A percentile compares a stretch with the other conserved stretches of the same genome.
These are phyloP conservation scores for Protomyces gravidus DNA, from an alignment of 1,139 yeast species.

Conservation along the genomic window DNA sequence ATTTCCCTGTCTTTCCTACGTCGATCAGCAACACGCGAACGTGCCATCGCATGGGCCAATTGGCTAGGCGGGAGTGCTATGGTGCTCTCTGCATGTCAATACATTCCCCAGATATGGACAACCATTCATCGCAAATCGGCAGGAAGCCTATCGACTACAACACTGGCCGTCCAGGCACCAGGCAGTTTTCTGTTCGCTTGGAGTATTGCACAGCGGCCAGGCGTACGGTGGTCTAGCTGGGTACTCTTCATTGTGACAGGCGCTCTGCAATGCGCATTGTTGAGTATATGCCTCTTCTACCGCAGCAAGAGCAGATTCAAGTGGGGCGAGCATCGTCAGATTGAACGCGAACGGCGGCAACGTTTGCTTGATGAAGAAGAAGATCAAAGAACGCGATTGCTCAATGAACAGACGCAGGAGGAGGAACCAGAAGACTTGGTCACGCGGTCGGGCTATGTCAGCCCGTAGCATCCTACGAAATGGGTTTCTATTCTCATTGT, in stretches of 20 bases:
- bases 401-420: slow-evolving; percentile 22
- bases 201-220: slow-evolving; percentile 64
- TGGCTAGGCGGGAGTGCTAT: slow-evolving; percentile 55
- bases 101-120: slow-evolving; percentile 73
- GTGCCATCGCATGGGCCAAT: slow-evolving; percentile 46
- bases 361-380: slow-evolving; percentile 18
- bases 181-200: slow-evolving; percentile 80
- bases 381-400: slow-evolving; percentile 11
- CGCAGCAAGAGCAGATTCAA: background rate
- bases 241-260: slow-evolving; percentile 74
- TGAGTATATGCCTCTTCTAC: slow-evolving; percentile 49
- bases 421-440: slow-evolving; percentile 16
- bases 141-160: slow-evolving; percentile 72
- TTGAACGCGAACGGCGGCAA: slow-evolving; percentile 18
- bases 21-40: slow-evolving; percentile 9
- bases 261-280: slow-evolving; percentile 54
- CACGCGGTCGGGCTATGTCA: slow-evolving; percentile 4
- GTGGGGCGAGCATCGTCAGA: slow-evolving; percentile 24
- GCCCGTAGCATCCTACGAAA: no score
- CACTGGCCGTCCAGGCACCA: slow-evolving; percentile 86
- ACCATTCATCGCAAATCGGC: slow-evolving; percentile 68
- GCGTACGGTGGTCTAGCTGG: slow-evolving; percentile 86
- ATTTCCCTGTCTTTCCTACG: slow-evolving; percentile 38
- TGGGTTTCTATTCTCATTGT: no score
- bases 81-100: slow-evolving; percentile 61